A percentile compares a stretch with the other conserved stretches of the same genome.
Evolutionary conservation across 2,329 filamentous ascomycete genomes (phyloP).

Genomic region (Aquanectria penicillioides): DNA sequence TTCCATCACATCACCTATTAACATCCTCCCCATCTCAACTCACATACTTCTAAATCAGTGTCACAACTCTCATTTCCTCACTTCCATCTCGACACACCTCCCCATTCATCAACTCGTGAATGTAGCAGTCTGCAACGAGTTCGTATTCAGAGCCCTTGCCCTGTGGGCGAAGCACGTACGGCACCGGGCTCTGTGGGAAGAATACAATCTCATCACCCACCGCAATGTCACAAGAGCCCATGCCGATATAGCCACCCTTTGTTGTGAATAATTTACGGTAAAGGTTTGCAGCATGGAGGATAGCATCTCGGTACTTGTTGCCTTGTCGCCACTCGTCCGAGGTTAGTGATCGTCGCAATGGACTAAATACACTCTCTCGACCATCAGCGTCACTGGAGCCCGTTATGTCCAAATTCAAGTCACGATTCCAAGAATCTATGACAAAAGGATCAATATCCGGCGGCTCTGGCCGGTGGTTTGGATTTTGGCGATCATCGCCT

Average conservation of each 20-base stretch:
- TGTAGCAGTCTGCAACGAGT: slow-evolving; percentile 7
- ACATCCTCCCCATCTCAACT: too few relatives aligned
- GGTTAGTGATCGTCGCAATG: neutral
- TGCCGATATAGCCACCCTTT: slow-evolving; percentile 12
- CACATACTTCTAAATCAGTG: slow-evolving; percentile 5
- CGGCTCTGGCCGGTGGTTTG: neutral
- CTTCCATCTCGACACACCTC: neutral
- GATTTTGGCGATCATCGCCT: neutral
- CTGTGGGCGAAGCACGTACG: slow-evolving; percentile 1
- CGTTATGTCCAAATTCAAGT: neutral
- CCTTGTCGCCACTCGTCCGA: neutral
- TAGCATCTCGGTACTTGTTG: neutral
- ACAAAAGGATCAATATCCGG: neutral
- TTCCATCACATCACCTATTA: too few relatives aligned
- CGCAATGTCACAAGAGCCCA: neutral
- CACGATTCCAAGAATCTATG: slow-evolving; percentile 1
- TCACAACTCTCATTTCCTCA: neutral
- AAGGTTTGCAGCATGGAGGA: slow-evolving; percentile 1
- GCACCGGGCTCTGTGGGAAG: slow-evolving; percentile 3
- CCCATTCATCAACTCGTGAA: slow-evolving; percentile 14
- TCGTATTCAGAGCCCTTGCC: neutral
- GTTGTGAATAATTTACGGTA: slow-evolving; percentile 10
- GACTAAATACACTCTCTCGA: neutral
- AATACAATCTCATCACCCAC: neutral
- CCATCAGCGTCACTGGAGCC: neutral